Evolutionary conservation across 1,139 yeast genomes (phyloP).

Genomic region (Meyerozyma athensensis): DNA sequence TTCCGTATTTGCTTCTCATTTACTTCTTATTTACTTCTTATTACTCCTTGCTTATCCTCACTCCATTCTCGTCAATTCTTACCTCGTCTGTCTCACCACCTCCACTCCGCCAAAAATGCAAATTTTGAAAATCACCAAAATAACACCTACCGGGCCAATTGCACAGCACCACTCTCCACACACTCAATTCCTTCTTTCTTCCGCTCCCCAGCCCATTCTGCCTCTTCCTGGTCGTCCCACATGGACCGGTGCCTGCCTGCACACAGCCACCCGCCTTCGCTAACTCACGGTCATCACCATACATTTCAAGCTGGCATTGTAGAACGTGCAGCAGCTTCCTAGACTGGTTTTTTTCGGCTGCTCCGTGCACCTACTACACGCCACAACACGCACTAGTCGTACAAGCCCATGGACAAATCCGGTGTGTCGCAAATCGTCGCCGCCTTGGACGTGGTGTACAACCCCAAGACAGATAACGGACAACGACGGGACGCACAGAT

Average conservation of each 20-base stretch:
- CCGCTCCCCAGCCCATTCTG: neutral
- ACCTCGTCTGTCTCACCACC: too few relatives aligned
- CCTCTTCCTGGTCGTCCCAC: neutral
- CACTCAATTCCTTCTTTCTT: neutral
- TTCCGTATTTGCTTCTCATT: too few relatives aligned
- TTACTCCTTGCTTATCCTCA: too few relatives aligned
- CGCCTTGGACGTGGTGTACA: slow-evolving; percentile 78
- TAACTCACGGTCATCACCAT: too few relatives aligned
- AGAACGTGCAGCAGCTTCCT: neutral
- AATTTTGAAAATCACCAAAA: too few relatives aligned
- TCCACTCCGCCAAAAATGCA: too few relatives aligned
- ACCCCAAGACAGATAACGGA: slow-evolving; percentile 60
- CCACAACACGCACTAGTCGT: neutral
- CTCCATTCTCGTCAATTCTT: too few relatives aligned
- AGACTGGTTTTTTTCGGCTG: neutral
- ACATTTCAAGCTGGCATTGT: too few relatives aligned
- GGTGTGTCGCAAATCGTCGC: slow-evolving; percentile 66
- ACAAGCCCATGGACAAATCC: slow-evolving; percentile 53
- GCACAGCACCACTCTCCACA: neutral
- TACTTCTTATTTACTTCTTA: too few relatives aligned
- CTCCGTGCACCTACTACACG: neutral
- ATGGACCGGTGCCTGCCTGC: too few relatives aligned
- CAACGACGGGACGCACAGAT: slow-evolving; percentile 65
- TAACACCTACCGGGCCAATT: too few relatives aligned
- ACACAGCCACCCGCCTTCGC: slow-evolving; percentile 1